These are phyloP conservation scores for Chlamydomonas schloesseri DNA, from an alignment of 139 green algal species.

Conservation along the genomic window DNA sequence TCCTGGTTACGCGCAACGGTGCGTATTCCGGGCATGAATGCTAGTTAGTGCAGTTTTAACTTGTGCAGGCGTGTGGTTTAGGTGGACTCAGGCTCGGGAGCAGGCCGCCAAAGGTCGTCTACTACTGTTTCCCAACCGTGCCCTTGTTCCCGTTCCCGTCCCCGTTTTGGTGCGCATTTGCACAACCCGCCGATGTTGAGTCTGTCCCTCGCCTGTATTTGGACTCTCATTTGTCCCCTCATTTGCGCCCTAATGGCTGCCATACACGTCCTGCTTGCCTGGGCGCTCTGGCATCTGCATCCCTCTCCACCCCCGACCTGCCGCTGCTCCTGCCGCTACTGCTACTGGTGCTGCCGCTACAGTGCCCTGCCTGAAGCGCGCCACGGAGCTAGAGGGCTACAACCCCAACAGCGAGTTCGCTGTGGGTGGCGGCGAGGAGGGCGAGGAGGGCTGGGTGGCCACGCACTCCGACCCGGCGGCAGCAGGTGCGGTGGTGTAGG, in stretches of 20 bases:
- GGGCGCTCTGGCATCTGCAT: no score
- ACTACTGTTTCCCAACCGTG: background rate
- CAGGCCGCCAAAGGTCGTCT: background rate
- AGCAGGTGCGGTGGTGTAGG: no score
- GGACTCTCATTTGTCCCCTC: no score
- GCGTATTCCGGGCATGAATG: background rate
- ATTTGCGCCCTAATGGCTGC: no score
- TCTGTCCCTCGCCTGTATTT: no score
- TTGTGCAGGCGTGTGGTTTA: no score
- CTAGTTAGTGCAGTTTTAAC: background rate
- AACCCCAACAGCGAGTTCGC: constrained; percentile 69
- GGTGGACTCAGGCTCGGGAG: no score
- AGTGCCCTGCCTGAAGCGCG: constrained; percentile 89
- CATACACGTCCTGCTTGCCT: no score
- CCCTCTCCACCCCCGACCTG: no score
- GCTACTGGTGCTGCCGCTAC: background rate
- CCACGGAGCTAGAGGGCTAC: constrained; percentile 71
- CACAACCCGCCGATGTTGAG: no score
- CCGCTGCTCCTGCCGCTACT: background rate
- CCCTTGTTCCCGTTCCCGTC: no score
- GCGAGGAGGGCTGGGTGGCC: constrained; percentile 79
- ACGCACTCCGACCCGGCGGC: constrained; percentile 57
- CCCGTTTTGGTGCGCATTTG: no score
- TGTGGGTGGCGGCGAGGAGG: constrained; percentile 69
- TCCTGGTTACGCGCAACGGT: constrained; percentile 89